A percentile compares a stretch with the other conserved stretches of the same genome.
These are phyloP conservation scores for slime mould (Dictyostelium discoideum) DNA, from an alignment of 78 protist species.

Conservation along the genomic window DNA sequence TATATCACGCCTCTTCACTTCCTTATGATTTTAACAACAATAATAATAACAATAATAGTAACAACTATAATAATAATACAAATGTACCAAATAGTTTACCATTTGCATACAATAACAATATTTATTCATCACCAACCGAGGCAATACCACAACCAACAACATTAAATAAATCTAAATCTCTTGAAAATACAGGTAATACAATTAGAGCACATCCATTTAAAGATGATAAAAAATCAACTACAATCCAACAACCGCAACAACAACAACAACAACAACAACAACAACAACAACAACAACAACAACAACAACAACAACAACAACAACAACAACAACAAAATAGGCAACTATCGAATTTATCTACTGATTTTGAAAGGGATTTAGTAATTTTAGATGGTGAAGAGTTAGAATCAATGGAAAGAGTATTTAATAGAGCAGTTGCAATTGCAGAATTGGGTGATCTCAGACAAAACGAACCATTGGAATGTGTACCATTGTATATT, in stretches of 20 bases:
- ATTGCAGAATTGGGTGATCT: slow-evolving; percentile 78
- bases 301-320: neutral
- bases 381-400: slow-evolving; percentile 69
- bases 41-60: neutral
- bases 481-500: slow-evolving; percentile 44
- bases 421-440: slow-evolving; percentile 32
- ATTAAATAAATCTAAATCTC: slow-evolving; percentile 30
- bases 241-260: neutral
- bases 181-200: slow-evolving; percentile 1
- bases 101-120: neutral
- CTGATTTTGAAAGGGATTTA: slow-evolving; percentile 70
- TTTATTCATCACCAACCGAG: neutral
- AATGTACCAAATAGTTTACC: slow-evolving; percentile 10
- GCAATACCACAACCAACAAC: neutral
- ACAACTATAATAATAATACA: neutral
- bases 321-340: neutral
- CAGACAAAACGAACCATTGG: slow-evolving; percentile 58
- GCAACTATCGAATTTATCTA: neutral
- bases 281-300: neutral
- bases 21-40: neutral
- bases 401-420: neutral
- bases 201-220: slow-evolving; percentile 32
- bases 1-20: neutral
- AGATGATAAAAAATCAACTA: neutral
- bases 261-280: neutral